Percentiles rank a stretch among this genome's conserved stretches.
Conservation (phyloP, 768 basidiomycete species). For the Crepidotus variabilis region DNA sequence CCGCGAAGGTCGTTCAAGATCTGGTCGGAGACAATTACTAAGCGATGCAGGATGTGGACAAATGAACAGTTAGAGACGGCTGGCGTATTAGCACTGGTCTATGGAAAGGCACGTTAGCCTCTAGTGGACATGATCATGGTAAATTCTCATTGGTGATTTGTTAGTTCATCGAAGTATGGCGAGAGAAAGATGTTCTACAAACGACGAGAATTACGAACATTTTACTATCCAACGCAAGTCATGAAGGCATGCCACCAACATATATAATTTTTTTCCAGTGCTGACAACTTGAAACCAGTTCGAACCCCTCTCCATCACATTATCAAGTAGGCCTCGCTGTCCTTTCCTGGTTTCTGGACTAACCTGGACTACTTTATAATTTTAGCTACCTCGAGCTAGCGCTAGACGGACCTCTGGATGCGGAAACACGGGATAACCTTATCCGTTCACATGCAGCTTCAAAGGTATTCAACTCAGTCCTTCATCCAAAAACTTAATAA, state of each 20-base stretch:
- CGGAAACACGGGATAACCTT: conserved; percentile 72
- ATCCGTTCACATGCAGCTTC: conserved; percentile 72
- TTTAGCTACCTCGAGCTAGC: conserved; percentile 80
- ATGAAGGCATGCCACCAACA: conserved; percentile 52
- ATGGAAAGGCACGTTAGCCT: conserved; percentile 51
- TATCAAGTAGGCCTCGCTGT: conserved; percentile 52
- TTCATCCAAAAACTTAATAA: neutral
- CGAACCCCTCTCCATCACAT: conserved; percentile 80
- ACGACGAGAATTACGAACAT: conserved; percentile 72
- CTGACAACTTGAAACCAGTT: conserved; percentile 30
- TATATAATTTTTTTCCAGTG: neutral
- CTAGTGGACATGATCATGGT: neutral
- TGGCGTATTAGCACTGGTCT: conserved; percentile 73
- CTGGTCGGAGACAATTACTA: conserved; percentile 74
- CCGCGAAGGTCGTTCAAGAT: conserved; percentile 77
- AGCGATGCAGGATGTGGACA: conserved; percentile 68
- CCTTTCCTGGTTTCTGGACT: neutral
- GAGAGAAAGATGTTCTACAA: conserved; percentile 72
- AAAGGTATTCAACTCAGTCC: conserved; percentile 38
- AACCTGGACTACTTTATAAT: too few species aligned
- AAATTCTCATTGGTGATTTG: neutral
- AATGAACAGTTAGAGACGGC: conserved; percentile 84
- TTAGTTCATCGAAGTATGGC: conserved; percentile 83
- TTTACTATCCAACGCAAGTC: conserved; percentile 75
- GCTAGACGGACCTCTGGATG: conserved; percentile 67